phyloP scores from a whole-genome alignment of 768 basidiomycete species.

The Podaxis sp. region DNA sequence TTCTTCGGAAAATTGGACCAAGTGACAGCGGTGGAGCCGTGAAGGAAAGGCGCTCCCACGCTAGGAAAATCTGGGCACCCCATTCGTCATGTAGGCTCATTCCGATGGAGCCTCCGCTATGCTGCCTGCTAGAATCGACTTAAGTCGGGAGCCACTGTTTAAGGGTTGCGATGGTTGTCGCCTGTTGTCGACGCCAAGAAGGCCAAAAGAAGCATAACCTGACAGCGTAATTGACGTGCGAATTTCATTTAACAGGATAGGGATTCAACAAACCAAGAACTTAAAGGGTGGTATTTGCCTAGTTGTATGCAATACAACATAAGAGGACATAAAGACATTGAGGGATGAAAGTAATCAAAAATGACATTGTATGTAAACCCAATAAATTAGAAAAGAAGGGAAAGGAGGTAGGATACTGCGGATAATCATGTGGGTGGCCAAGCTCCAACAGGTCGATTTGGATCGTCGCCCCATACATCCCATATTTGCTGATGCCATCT shows the following conservation, averaged over 20 bases:
- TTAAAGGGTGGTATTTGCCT: not conserved
- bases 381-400: not conserved
- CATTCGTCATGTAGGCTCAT: conserved; percentile 5
- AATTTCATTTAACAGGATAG: not conserved
- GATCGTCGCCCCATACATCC: conserved; percentile 41
- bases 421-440: conserved; percentile 39
- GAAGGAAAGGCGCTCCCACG: conserved; percentile 11
- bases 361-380: not conserved
- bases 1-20: not conserved
- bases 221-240: not conserved
- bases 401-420: not conserved
- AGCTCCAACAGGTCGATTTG: conserved; percentile 21
- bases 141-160: too few species aligned
- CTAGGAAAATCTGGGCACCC: not conserved
- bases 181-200: not conserved
- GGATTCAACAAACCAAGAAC: not conserved
- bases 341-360: not conserved
- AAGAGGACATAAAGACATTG: conserved; percentile 17
- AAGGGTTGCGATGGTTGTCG: not conserved
- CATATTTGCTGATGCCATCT: conserved; percentile 39
- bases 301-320: conserved; percentile 4
- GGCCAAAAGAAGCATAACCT: not conserved
- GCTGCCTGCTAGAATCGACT: not conserved
- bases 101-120: not conserved
- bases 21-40: not conserved